Percentiles rank a stretch among this genome's conserved stretches.
Conservation (phyloP, 2,329 filamentous ascomycete species). For the Penicillium italicum region DNA sequence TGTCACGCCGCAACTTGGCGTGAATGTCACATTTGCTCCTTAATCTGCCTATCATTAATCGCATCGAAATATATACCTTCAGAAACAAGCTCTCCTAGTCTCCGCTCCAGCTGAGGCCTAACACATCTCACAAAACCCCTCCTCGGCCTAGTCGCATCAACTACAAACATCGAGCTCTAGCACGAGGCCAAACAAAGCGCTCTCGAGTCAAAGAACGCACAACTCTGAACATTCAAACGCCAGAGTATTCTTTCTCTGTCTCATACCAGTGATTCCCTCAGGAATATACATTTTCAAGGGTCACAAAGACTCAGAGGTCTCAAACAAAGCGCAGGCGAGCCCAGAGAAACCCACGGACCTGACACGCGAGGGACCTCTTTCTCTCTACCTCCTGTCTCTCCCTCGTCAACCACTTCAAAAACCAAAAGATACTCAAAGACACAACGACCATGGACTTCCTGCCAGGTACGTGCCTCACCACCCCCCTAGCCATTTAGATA, state of each 20-base stretch:
- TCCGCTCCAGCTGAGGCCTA: background rate
- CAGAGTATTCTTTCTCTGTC: background rate
- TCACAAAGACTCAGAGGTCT: background rate
- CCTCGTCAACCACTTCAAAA: background rate
- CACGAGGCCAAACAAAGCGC: background rate
- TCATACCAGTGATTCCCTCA: background rate
- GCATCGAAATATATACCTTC: background rate
- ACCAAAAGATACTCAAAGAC: background rate
- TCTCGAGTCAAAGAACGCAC: background rate
- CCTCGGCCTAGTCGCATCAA: background rate
- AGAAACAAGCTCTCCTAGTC: background rate
- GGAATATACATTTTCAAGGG: background rate
- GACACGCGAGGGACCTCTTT: background rate
- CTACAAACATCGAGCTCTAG: background rate
- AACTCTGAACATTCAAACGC: background rate
- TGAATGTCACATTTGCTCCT: background rate
- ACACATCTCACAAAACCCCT: background rate
- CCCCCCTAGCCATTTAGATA: background rate
- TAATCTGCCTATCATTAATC: background rate
- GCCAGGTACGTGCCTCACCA: constrained; percentile 12
- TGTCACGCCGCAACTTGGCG: background rate
- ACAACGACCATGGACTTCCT: constrained; percentile 17
- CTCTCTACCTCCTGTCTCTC: background rate
- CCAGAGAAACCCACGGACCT: background rate
- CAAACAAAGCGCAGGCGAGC: background rate